Evolutionary conservation across 2,329 filamentous ascomycete species (phyloP).

Genomic region (Macrophomina phaseolina): DNA sequence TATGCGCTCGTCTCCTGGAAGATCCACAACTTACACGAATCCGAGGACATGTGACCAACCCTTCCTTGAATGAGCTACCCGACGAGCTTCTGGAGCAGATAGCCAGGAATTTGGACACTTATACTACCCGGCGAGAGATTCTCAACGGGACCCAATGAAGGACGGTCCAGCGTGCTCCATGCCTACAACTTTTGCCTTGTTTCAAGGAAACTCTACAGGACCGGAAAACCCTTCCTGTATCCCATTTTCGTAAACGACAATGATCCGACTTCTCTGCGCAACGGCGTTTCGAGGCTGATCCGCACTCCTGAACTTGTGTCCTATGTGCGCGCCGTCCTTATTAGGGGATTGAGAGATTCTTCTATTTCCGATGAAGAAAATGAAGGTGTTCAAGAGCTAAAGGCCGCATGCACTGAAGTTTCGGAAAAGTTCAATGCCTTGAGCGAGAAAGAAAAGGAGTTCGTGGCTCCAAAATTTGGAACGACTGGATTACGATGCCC

Average conservation of each 20-base stretch:
- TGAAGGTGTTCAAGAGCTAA: background rate
- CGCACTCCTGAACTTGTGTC: background rate
- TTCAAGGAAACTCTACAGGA: background rate
- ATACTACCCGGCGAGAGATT: background rate
- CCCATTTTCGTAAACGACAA: background rate
- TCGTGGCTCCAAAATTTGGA: background rate
- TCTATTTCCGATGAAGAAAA: background rate
- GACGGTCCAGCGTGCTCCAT: background rate
- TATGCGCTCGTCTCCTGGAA: too few species aligned
- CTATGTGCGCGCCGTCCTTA: background rate
- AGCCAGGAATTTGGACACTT: background rate
- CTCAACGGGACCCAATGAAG: background rate
- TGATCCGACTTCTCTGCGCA: background rate
- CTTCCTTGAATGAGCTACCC: background rate
- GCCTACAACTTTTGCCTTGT: background rate
- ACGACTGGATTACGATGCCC: background rate
- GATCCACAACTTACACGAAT: too few species aligned
- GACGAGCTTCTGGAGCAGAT: background rate
- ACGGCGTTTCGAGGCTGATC: background rate
- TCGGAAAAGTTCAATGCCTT: background rate
- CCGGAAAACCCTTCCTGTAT: background rate
- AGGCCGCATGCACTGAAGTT: background rate
- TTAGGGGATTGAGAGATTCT: background rate
- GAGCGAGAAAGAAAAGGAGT: background rate
- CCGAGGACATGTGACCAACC: too few species aligned